These are phyloP conservation scores for Baorangia bicolor DNA, from an alignment of 768 basidiomycete genomes.

Conservation along the genomic window DNA sequence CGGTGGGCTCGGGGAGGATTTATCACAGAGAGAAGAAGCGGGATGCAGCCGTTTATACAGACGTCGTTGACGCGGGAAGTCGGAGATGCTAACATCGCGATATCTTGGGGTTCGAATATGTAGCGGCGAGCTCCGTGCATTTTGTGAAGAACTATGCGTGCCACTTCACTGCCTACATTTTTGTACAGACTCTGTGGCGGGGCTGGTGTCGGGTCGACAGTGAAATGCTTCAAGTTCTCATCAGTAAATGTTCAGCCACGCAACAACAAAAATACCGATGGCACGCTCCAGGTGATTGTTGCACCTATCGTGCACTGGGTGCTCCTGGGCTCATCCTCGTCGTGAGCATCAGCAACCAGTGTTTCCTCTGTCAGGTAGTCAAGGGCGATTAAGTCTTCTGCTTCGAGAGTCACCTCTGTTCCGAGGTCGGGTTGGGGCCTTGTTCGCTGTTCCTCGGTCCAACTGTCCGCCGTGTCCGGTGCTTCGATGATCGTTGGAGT, in stretches of 20 bases:
- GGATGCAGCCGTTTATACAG: background rate
- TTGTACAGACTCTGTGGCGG: no score
- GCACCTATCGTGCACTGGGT: background rate
- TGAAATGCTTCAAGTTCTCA: background rate
- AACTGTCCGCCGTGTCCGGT: background rate
- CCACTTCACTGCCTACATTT: no score
- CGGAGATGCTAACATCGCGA: background rate
- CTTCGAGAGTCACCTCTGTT: background rate
- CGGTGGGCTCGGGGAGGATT: background rate
- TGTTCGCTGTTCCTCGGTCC: background rate
- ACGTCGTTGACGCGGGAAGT: no score
- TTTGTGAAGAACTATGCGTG: no score
- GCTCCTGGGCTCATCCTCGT: background rate
- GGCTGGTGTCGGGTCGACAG: background rate
- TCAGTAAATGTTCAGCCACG: background rate
- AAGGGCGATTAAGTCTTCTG: background rate
- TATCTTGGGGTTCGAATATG: background rate
- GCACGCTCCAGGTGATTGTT: background rate
- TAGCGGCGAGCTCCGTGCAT: no score
- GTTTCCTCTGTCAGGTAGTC: background rate
- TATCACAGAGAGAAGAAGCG: background rate
- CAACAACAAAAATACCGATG: background rate
- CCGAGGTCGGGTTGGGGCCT: background rate
- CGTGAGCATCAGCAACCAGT: background rate
- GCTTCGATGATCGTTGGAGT: background rate